Base-by-base conservation (phyloP, 2,329 filamentous ascomycete genomes). In the Amesomyces nigricolor region DNA sequence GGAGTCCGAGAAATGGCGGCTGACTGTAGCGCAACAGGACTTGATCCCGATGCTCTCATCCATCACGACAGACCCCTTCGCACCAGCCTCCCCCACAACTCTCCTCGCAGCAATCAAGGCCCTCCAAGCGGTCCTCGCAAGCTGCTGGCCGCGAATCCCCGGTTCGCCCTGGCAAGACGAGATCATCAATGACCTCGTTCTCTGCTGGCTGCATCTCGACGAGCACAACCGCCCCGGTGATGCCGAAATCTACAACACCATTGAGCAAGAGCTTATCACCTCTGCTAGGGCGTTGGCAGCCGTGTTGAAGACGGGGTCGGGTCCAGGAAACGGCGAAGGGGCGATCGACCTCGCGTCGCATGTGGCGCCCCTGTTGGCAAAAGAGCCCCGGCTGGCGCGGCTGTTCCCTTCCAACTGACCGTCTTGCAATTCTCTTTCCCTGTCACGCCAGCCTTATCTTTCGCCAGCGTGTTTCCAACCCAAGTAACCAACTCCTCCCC, bases 1-100 rank as follows among this genome's bases (percentile, higher is more conserved):
- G 14, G 16, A 39, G 22, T 35, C 26, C 19, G 22, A 52, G 29
- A 40, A 53, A 43, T 49, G 46, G n/a, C 43, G 46, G n/a, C 43
- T 51, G 29, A 59, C 46, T 51, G 58, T 40, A 19, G n/a, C 29
- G 37, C 17, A 49, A 48, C 56, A 88, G 76, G 80, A 83, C 45
- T 70, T 92, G 7, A 67, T 95, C 0, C 83, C 87, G 0, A 75
- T 91, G 60, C 69, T 89, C 9, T 81, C 82, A 2, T 73, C 75
- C 39, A 79, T 86, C 9, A 73, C 95, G 51, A 77, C 80, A 2
- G 83, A 91, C 64, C 84, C 88, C 0, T 89, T 94, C 65, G 78
- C 79, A 1, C 72, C 78, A 9, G 74, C 78, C 1, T 74, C 80
- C 58, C 73, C 78, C 1, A 71, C 75, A 0, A 72, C 85, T 1